Evolutionary conservation across 2,329 filamentous ascomycete genomes (phyloP), one percentile per base, ranked within the genome.

Genomic region (Boeremia exigua): DNA sequence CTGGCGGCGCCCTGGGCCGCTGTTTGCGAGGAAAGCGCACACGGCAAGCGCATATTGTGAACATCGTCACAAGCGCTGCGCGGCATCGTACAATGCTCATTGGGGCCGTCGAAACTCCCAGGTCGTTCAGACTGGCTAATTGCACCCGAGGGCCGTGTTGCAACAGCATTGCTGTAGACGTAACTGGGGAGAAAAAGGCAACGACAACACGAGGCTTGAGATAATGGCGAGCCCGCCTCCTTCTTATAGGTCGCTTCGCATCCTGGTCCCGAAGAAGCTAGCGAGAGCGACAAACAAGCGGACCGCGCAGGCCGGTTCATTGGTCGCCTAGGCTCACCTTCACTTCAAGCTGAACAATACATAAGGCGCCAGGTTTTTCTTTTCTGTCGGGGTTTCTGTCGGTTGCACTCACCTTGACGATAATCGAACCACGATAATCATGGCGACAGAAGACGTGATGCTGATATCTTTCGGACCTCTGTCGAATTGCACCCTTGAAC

Each of bases 401-500:
- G 15, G 3, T 4, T 11, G 1, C 4, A 27, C n/a, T 19, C 14
- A 14, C n/a, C 27, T n/a, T 15, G 14, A 36, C 44, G 14, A 25
- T 32, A 17, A 3, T 29, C 10, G 5, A 29, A 15, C 10, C 4
- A 5, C 32, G 4, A 36, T 23, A 5, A 38, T 14, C 15, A 45
- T 46, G 40, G 27, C 40, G 11, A 28, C 14, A 2, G 2, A 33
- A 9, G n/a, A 33, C 19, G 6, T 25, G 4, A n/a, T 8, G 1
- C 33, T 33, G 42, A 48, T 54, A 8, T 3, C 34, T 8, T 54
- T 48, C 12, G 50, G 50, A 2, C 50, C 50, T 7, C 25, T 8
- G 19, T 42, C 59, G 5, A 61, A 59, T 43, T 61, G 59, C 30
- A 61, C 49, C 1, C 59, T 59, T 30, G 49, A 51, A 3, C 34